Evolutionary conservation across 768 basidiomycete species (phyloP).

Genomic region (Lactarius hengduanensis): DNA sequence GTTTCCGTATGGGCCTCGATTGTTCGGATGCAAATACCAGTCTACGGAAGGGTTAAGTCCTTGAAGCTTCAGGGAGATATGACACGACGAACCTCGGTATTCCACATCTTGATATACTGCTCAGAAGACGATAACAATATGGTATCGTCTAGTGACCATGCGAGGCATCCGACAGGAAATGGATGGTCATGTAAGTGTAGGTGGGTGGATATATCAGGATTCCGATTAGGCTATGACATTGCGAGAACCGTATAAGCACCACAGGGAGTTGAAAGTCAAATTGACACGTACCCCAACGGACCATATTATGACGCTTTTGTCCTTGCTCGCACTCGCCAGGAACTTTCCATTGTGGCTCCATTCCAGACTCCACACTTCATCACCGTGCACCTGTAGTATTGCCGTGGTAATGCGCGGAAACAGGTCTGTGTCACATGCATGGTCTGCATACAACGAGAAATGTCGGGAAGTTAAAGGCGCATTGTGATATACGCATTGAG

Average conservation of each 20-base stretch:
- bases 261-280: conserved; percentile 16
- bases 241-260: not conserved
- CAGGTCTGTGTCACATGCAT: conserved; percentile 71
- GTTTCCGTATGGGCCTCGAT: conserved; percentile 75
- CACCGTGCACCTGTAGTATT: conserved; percentile 79
- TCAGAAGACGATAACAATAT: conserved; percentile 84
- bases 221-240: conserved; percentile 27
- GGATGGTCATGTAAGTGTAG: conserved; percentile 71
- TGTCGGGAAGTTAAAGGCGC: conserved; percentile 51
- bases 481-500: conserved; percentile 86
- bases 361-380: conserved; percentile 94
- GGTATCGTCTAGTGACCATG: conserved; percentile 91
- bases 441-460: conserved; percentile 86
- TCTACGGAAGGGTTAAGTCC: conserved; percentile 43
- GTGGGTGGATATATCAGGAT: conserved; percentile 59
- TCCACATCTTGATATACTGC: conserved; percentile 83
- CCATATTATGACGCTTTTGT: conserved; percentile 90
- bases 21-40: conserved; percentile 65
- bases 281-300: conserved; percentile 62
- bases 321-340: conserved; percentile 86
- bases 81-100: conserved; percentile 62
- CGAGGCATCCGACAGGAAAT: conserved; percentile 74
- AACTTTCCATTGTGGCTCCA: conserved; percentile 90
- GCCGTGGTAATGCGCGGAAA: conserved; percentile 88
- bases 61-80: conserved; percentile 22